Evolutionary conservation across 257 asterid genomes (phyloP).

Genomic region (Fraxinus americana): DNA sequence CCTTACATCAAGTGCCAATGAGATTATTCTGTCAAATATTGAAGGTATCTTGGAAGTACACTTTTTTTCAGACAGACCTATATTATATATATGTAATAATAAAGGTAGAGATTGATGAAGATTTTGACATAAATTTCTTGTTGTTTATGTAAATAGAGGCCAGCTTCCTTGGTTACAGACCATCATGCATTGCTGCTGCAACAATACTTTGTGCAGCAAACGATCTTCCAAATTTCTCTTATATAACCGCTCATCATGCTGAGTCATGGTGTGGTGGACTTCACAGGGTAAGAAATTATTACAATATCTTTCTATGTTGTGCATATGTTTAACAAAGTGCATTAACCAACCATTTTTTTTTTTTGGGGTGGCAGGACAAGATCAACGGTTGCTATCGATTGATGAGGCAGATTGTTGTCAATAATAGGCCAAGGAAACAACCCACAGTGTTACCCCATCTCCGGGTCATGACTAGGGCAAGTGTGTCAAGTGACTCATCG

Average conservation of each 20-base stretch:
- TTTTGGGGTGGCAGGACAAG: slow-evolving; percentile 62
- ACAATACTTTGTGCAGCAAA: slow-evolving; percentile 75
- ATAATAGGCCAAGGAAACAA: slow-evolving; percentile 46
- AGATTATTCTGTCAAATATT: slow-evolving; percentile 62
- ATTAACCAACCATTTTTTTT: background rate
- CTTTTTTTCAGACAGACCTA: too few relatives aligned
- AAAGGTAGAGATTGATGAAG: background rate
- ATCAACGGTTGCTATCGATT: slow-evolving; percentile 59
- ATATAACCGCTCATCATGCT: slow-evolving; percentile 70
- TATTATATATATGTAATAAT: background rate
- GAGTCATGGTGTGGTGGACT: slow-evolving; percentile 93
- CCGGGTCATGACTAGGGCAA: slow-evolving; percentile 71
- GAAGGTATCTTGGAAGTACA: slow-evolving; percentile 52
- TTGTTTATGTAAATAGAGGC: slow-evolving; percentile 47
- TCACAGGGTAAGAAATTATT: slow-evolving; percentile 50
- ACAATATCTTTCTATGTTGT: background rate
- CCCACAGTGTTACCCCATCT: slow-evolving; percentile 76
- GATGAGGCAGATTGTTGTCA: slow-evolving; percentile 34
- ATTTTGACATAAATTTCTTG: slow-evolving; percentile 7
- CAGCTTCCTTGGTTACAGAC: slow-evolving; percentile 70
- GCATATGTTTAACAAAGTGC: background rate
- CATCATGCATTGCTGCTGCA: slow-evolving; percentile 94
- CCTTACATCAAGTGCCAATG: slow-evolving; percentile 69
- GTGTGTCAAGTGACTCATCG: slow-evolving; percentile 47
- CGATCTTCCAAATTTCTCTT: slow-evolving; percentile 71